Base-by-base conservation (phyloP, 805 yeast species). In the Grigorovia transvaalensis region DNA sequence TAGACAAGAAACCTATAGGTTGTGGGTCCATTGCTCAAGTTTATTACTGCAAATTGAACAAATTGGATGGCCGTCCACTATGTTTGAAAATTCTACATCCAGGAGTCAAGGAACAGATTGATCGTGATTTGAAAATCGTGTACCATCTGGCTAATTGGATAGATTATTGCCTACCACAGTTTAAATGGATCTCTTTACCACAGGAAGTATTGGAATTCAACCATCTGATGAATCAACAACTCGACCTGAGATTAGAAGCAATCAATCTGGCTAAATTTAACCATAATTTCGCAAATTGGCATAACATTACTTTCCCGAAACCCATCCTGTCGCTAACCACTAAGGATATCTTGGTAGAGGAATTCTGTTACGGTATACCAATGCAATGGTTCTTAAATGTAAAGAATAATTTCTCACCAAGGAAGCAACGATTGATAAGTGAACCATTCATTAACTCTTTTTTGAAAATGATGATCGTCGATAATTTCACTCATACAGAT, bases 21-120 rank as follows among this genome's bases (percentile, higher is more conserved):
- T 91, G 91, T n/a, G 99, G 99, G 13, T 96, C 99, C 1, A 93
- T 93, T 71, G 99, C 96, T 1, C 99, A 93, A 68, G 99, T 93
- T 2, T 87, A 91, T 68, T 68, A 78, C 42, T 97, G 86, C 1
- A 81, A 80, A 56, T 68, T 88, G 23, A 48, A 54, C 40, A 19
- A 44, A 17, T 23, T 50, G 8, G 73, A 74, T 48, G 75, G 77
- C 49, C 74, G 77, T 49, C 74, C 78, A 67, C 96, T 88, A 30
- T 98, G 97, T 0, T 81, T 93, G 47, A 93, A 93, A 65, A 93
- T 93, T 8, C 76, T 91, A 50, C 99, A 93, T 68, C 99, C 99
- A 1, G 71, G 77, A 19, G 96, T 89, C 5, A 85, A 80, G 50
- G 68, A 72, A 12, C 80, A 78, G 49, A 85, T 93, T 23, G 77